Base-by-base conservation (phyloP, 1,139 yeast species). In the Geotrichum candidum region DNA sequence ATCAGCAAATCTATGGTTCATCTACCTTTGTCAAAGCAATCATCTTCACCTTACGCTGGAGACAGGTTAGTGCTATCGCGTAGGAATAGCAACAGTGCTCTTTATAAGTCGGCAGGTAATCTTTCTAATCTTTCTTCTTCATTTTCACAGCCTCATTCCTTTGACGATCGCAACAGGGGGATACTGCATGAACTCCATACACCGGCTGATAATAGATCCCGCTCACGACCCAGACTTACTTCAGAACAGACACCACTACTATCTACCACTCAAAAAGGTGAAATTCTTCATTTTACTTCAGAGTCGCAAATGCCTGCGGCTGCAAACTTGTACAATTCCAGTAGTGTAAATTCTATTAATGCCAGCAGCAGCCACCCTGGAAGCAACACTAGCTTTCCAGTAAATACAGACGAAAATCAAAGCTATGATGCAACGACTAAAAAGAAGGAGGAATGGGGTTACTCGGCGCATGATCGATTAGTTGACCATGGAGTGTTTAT, bases 401-500 rank as follows among this genome's bases (percentile, higher is more conserved):
- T 41, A 15, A 41, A 41, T 15, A 41, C 48, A 41, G n/a, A 41
- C 48, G 3, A 18, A 7, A 2, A 41, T 5, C n/a, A 4, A 3
- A 9, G 1, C 18, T 1, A 9, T n/a, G 22, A n/a, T n/a, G 22
- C n/a, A 3, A 7, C 18, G 10, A 15, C 22, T 41, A n/a, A 41
- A 7, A 41, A 41, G 6, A 41, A 33, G 23, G 29, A 38, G 11
- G 53, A 51, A 2, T 56, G 59, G 57, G 53, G 56, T 7, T 22
- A 45, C 15, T 53, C 59, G 9, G 57, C 57, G 3, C 62, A 60
- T 41, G 62, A 60, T 29, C 58, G 56, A 7, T 54, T 60, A 7
- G 41, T 60, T 45, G 62, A 60, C 46, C 62, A 60, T 38, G 59
- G 62, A 10, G 41, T 60, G 11, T 60, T 60, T 45, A 56, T 60